A percentile compares a stretch with the other conserved stretches of the same genome.
Conservation (phyloP, 148 eudicot genomes). For the Rhododendron vialii region DNA sequence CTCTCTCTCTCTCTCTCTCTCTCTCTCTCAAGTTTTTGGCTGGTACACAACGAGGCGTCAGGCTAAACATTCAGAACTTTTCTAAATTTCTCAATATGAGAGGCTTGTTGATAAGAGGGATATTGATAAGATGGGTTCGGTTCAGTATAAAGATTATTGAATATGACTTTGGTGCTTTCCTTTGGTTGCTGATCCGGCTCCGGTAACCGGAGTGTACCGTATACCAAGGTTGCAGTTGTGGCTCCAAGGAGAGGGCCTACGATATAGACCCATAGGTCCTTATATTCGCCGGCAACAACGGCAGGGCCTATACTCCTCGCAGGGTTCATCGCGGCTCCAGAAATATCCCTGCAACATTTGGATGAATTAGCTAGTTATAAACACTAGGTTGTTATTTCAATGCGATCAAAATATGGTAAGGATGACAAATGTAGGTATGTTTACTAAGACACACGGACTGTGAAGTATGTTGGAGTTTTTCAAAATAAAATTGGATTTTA, state of each 20-base stretch:
- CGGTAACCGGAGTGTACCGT: conserved; percentile 24
- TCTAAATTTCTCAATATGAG: neutral
- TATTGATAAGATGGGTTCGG: neutral
- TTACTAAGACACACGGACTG: neutral
- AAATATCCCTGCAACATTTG: conserved; percentile 26
- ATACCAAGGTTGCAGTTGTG: conserved; percentile 25
- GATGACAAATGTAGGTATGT: neutral
- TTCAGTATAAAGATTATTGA: conserved; percentile 16
- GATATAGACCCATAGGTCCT: conserved; percentile 35
- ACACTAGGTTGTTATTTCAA: too few relatives aligned
- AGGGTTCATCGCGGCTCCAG: conserved; percentile 52
- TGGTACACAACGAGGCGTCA: neutral
- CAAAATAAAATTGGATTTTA: too few relatives aligned
- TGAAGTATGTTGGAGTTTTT: too few relatives aligned
- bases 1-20: too few relatives aligned
- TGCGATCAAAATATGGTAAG: neutral
- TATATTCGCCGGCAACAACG: conserved; percentile 20
- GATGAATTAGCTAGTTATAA: neutral
- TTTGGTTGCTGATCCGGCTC: conserved; percentile 1
- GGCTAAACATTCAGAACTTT: neutral
- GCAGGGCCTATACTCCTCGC: conserved; percentile 55
- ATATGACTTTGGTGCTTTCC: conserved; percentile 10
- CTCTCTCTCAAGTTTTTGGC: neutral
- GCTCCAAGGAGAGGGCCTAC: conserved; percentile 41
- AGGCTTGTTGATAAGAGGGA: neutral